Base-by-base conservation (phyloP, 2,329 filamentous ascomycete species). In the Xylaria sp. region DNA sequence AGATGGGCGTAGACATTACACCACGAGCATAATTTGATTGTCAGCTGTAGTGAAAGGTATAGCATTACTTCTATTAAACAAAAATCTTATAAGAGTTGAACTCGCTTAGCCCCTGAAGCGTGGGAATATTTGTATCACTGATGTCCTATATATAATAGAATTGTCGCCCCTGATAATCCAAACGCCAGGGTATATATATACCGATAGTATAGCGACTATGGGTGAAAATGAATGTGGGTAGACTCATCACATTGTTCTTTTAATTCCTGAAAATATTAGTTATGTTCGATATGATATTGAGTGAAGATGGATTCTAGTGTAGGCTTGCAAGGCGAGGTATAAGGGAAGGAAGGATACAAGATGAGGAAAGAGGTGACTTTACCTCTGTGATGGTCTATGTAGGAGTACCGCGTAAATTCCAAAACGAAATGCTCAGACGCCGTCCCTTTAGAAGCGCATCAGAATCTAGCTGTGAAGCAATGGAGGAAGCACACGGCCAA, bases 371-470 rank as follows among this genome's bases (percentile, higher is more conserved):
- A 66, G 61, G 63, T 51, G 56, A 41, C 43, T 66, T 67, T 64
- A 60, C 55, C 62, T 63, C 71, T 54, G 48, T 43, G 61, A 51
- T 60, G 15, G 39, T 57, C 23, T 63, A 55, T 60, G 28, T 58
- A 58, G 1, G 23, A 36, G 48, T 23, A 58, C 39, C 46, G 51
- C 51, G 13, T 28, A 52, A 41, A 46, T 48, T 28, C 49, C 23
- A 25, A 64, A 61, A 61, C n/a, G 10, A 58, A 61, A 64, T 7
- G 68, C 20, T 75, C 58, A 76, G 54, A 71, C 63, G 61, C 72
- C 72, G 61, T 76, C 75, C 75, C 75, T 76, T 75, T 48, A 61
- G 60, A 66, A 68, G 59, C 49, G 59, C n/a, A 71, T 71, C 66
- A 71, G 69, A 71, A 71, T 64, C 62, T 55, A 15, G 36, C 52